Conservation (phyloP, 306 rosid species). For the Spatholobus suberectus region DNA sequence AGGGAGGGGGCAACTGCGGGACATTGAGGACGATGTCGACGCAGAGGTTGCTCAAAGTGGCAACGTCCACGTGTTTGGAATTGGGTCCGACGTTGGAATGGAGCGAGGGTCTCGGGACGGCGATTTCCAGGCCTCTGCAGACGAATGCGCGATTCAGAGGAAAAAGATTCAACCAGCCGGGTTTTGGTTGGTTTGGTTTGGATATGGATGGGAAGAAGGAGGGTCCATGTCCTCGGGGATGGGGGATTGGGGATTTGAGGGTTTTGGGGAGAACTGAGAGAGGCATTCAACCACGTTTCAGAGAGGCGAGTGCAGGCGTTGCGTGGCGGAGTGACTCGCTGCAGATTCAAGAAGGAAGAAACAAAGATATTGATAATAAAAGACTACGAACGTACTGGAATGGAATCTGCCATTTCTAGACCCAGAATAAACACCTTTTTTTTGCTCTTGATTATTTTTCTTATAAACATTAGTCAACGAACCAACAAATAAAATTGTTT, state of each 20-base stretch:
- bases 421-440: no score
- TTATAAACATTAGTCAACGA: no score
- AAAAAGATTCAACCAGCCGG: background rate
- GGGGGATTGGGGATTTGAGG: slow-evolving; percentile 40
- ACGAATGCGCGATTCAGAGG: slow-evolving; percentile 34
- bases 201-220: slow-evolving; percentile 24
- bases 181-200: slow-evolving; percentile 33
- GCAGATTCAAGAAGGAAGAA: no score
- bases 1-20: slow-evolving; percentile 77
- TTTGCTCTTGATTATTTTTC: no score
- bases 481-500: no score
- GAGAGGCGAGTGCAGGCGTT: no score
- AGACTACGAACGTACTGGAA: no score
- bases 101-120: slow-evolving; percentile 39
- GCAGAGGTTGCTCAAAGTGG: slow-evolving; percentile 90
- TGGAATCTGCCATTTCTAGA: no score
- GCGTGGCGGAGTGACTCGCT: no score
- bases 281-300: slow-evolving; percentile 62
- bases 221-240: no score
- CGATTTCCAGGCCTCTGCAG: slow-evolving; percentile 50
- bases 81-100: slow-evolving; percentile 37
- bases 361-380: no score
- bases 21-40: slow-evolving; percentile 89
- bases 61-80: slow-evolving; percentile 69
- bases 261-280: slow-evolving; percentile 40